Evolutionary conservation across 1,139 yeast genomes (phyloP), one percentile per base, ranked within the genome.

Genomic region (Zygosaccharomyces pseudobailii): DNA sequence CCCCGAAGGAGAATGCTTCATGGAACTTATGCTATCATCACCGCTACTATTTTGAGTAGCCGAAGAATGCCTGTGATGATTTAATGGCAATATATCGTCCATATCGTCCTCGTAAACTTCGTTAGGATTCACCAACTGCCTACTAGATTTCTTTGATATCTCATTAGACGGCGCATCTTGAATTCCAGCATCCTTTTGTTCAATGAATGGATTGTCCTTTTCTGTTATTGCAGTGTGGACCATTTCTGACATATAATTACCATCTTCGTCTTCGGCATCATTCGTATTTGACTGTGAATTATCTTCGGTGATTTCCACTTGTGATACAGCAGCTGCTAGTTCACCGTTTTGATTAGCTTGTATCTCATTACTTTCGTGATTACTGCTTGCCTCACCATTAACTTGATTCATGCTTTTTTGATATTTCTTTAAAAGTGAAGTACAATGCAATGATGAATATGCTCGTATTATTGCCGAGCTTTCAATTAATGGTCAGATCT

Each of bases 141-240:
- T 25, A 28, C n/a, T n/a, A n/a, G 43, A 45, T 27, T 23, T 25
- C 25, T 45, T 30, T 35, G 36, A 13, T 32, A 31, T 8, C 7
- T 38, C 24, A 27, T 43, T 49, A 32, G 25, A 17, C 23, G 27
- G 27, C 10, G n/a, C 32, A 9, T 31, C 25, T 10, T 41, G 34
- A 7, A 17, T 34, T 40, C 39, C 34, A 10, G 34, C 34, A 28
- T 34, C 25, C 25, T 40, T 38, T 35, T 30, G 25, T 9, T 54
- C 58, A 22, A 59, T 41, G 45, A 63, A 63, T 22, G 67, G 67
- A 43, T 63, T 63, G 45, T 62, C 66, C 27, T 60, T 57, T 39
- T 59, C 56, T 8, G 56, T 50, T n/a, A 59, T 55, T 32, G 56
- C 57, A 6, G 65, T 59, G 46, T 57, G 65, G 5, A 61, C 55